Evolutionary conservation across 345 rosid species (phyloP), one percentile per base, ranked within the genome.

Genomic region (Geranium brycei): DNA sequence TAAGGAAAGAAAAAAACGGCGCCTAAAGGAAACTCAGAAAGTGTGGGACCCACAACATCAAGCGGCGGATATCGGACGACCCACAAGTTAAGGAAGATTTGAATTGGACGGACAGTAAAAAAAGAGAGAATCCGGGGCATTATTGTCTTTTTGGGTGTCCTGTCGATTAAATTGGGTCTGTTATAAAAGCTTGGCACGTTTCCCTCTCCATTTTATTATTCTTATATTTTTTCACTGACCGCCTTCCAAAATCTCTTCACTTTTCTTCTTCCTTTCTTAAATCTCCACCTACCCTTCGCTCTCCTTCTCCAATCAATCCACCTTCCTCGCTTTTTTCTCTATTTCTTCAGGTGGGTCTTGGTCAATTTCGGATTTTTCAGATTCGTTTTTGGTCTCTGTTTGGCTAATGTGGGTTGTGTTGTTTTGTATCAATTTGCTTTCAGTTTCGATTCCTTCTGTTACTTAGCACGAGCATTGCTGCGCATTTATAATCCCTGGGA

Each of bases 371-470:
- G 32, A 1, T 7, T 11, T 14, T 28, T 30, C n/a, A 12, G 15
- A 15, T 60, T 28, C 38, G 41, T 4, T 28, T 17, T 6, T 17
- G 28, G 5, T 18, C 28, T 58, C 28, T 5, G 35, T 41, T 32
- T 7, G 15, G 53, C 51, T 61, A 68, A 16, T 74, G 31, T 7
- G 15, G 53, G 30, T 61, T 70, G 16, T 74, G 31, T 65, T 17
- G 19, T 75, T 65, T 72, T 79, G 75, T 70, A 67, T 60, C 64
- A 62, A 59, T 63, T 75, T 65, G 71, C 75, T 60, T 17, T 64
- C 61, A 53, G 65, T 32, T 68, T 67, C 64, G 69, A 63, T 51
- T 59, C 62, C 19, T 69, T 60, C 62, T 23, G 58, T 53, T 60
- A 62, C 5, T 66, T 56, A 18, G 71, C 38, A 6, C 38, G 38